Base-by-base conservation (phyloP, 1,139 yeast genomes). In the Yamadazyma spencermartinsiae region DNA sequence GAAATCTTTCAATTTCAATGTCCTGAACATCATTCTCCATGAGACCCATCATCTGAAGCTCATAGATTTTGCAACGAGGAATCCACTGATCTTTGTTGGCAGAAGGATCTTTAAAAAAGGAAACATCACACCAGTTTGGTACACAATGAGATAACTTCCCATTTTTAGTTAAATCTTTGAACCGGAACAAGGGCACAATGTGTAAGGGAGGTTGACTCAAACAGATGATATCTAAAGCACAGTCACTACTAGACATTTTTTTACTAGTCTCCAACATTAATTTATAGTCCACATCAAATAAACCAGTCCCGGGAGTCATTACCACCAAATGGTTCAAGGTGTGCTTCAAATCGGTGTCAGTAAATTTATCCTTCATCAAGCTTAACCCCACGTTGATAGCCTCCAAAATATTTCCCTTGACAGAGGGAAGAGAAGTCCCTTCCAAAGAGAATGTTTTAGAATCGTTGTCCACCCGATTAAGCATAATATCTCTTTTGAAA, bases 41-140 rank as follows among this genome's bases (percentile, higher is more conserved):
- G 4, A 90, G 79, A 0, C 98, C 98, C 95, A 90, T 90, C 98
- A 92, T 94, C 58, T 92, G 98, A 16, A 94, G 65, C 52, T 90
- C 98, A 58, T 92, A 90, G 35, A 94, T 89, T 54, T 88, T 89
- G 60, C 97, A 89, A 25, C 95, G 70, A 1, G 98, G 97, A 19
- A 84, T 77, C 97, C 98, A 92, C 49, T 83, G 86, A 31, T 72
- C 71, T 13, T 71, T 61, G 14, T 59, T 66, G n/a, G 69, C 57
- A 10, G 62, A 48, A 14, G 52, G 49, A 25, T 82, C 86, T 39
- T 76, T 79, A 84, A 94, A 92, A 54, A 85, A 92, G 1, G 95
- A 87, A 11, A 90, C 83, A 56, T 92, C 96, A 50, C 94, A 77
- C 98, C 98, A 92, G 38, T 86, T 84, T 1, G 98, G 98, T 5